Evolutionary conservation across 2,329 filamentous ascomycete species (phyloP), one percentile per base, ranked within the genome.

Genomic region (Curvularia lunata): DNA sequence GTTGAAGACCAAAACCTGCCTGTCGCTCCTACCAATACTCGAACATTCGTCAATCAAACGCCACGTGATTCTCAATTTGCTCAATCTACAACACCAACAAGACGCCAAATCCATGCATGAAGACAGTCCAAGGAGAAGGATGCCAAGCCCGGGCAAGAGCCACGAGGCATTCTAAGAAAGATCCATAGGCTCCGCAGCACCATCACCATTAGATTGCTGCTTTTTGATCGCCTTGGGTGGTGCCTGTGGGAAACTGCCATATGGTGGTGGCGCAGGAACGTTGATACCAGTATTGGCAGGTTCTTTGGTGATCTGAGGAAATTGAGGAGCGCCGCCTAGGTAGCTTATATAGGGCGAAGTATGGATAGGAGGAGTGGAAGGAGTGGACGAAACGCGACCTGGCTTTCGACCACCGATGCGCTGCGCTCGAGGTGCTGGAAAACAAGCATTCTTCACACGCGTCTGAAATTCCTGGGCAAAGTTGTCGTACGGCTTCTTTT

Each of bases 401-500:
- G 46, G 57, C 51, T 68, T 70, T 9, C 54, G 57, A 30, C 59
- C 65, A 23, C 59, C 61, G 27, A 58, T 50, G 16, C 69, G 65
- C 34, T 66, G 64, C 2, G 66, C 60, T 42, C 73, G 65, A 19
- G 70, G 66, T 27, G 67, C 66, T 7, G 71, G 72, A 38, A 66
- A 70, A 53, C 67, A 73, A 0, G 73, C 73, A 30, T 74, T 74
- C 58, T 72, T 74, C 16, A 76, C 68, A n/a, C 74, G 73, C 6
- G 66, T 73, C 51, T 76, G 74, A 42, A 76, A 70, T 27, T 76
- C 74, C 6, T 47, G 60, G 1, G 73, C 72, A 32, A 75, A 73
- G 38, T 65, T 75, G 54, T 76, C 74, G 50, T 74, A 76, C 1
- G 71, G 72, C 51, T 74, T 75, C 54, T 73, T 71, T 28, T 75